Base-by-base conservation (phyloP, 768 basidiomycete genomes). In the Boletus speciosus region DNA sequence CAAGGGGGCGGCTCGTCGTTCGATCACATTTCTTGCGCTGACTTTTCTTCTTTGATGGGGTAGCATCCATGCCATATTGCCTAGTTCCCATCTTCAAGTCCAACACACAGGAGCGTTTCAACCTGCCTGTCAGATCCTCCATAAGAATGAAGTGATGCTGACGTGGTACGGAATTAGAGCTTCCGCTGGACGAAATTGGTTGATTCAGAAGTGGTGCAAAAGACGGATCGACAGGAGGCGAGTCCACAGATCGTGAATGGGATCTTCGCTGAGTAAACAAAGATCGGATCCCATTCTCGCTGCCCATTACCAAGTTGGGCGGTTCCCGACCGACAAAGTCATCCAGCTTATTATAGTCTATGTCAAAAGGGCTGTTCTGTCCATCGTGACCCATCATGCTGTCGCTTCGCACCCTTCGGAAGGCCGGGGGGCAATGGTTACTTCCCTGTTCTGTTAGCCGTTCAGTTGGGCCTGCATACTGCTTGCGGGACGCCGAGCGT, bases 31-130 rank as follows among this genome's bases (percentile, higher is more conserved):
- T 99, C 74, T 97, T 97, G 51, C 95, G 83, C 75, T 99, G 97
- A 67, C 95, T 98, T 76, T 89, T 94, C 82, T 97, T 98, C 77
- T 99, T 99, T 49, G 84, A 77, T 1, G 85, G 74, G 9, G 88
- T 89, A 25, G 97, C 97, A 62, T 97, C 93, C 75, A 96, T 90
- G 19, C 97, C 97, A 71, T 98, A 98, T 74, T 99, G 97, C 34
- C 97, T 79, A 31, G 95, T 98, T n/a, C 97, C 97, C 97, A 98
- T 98, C 78, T 99, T 99, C 63, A 99, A 76, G 71, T 99, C 97
- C 64, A 98, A 82, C 39, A 99, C 96, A 65, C 97, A 99, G 9
- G 97, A 91, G 47, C 81, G 82, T 71, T 90, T 95, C 65, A 97
- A 71, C 34, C 89, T 78, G 25, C 97, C 97, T 3, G 97, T 99